Percentiles rank a stretch among this genome's conserved stretches.
Evolutionary conservation across 2,329 filamentous ascomycete genomes (phyloP).

Genomic region (Aspergillus tubingensis): DNA sequence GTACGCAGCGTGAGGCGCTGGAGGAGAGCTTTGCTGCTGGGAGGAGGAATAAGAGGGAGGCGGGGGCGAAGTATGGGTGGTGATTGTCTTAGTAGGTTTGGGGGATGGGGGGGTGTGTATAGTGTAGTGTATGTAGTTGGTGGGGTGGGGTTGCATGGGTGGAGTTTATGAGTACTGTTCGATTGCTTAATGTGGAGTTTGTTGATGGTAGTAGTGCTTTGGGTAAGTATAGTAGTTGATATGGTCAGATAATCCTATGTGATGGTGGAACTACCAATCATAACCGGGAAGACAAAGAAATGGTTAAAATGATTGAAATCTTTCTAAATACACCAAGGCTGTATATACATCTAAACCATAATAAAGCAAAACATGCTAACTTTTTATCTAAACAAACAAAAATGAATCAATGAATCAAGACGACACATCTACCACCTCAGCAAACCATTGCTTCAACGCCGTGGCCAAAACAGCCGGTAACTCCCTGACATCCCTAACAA

Average conservation of each 20-base stretch:
- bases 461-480: constrained; percentile 85
- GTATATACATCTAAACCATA: background rate
- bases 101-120: no score
- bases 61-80: constrained; percentile 83
- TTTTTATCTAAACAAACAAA: background rate
- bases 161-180: no score
- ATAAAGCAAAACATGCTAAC: background rate
- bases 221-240: no score
- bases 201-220: no score
- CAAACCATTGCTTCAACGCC: constrained; percentile 94
- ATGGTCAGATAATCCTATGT: no score
- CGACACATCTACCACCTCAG: constrained; percentile 60
- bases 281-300: no score
- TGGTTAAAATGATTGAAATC: no score
- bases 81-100: no score
- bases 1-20: constrained; percentile 79
- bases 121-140: background rate
- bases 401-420: constrained; percentile 22
- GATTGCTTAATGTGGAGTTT: no score
- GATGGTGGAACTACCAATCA: no score
- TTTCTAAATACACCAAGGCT: no score
- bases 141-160: no score
- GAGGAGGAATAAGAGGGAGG: constrained; percentile 76
- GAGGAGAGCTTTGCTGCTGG: constrained; percentile 90
- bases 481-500: constrained; percentile 89